Evolutionary conservation across 257 asterid genomes (phyloP), one percentile per base, ranked within the genome.

Genomic region (Rubia yunnanensis): DNA sequence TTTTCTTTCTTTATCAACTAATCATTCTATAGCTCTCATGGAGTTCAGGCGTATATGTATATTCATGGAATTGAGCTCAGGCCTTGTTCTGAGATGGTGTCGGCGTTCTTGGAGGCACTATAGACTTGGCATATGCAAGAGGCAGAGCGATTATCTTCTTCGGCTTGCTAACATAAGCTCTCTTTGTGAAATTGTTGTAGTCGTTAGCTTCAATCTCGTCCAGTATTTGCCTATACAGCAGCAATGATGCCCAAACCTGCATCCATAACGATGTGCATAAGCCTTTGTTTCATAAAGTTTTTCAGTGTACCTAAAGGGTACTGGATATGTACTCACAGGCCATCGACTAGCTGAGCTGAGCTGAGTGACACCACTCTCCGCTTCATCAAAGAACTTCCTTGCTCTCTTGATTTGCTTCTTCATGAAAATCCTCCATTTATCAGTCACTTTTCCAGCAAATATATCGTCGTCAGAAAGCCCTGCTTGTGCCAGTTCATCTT

Each of bases 151-250:
- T 60, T 20, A 94, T 74, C 95, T 88, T 94, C 78, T 91, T 88
- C 10, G 95, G 88, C 68, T 90, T 90, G 77, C 89, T 76, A 49
- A 94, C 99, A 61, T 83, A 94, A 0, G 99, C 98, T 75, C 98
- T 84, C 82, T 72, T 82, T 30, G 95, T 90, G 86, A 94, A 94
- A 38, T 88, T 94, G 91, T 94, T 81, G 83, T 86, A 94, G 87
- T 90, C 99, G 24, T 94, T 94, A 0, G 91, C 98, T 68, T 94
- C 99, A 7, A 94, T 88, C 85, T 90, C 95, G 31, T 94, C 99
- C 68, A 94, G 72, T 73, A 94, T 94, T 76, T 90, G 89, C 22
- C 91, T 85, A 64, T 90, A 90, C 75, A 94, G 59, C 41, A 90
- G 75, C 66, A 94, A 52, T 0, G 99, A 78, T 0, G 96, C 95